These are phyloP conservation scores for Fusarium circinatum DNA, from an alignment of 2,329 filamentous ascomycete species.

Conservation along the genomic window DNA sequence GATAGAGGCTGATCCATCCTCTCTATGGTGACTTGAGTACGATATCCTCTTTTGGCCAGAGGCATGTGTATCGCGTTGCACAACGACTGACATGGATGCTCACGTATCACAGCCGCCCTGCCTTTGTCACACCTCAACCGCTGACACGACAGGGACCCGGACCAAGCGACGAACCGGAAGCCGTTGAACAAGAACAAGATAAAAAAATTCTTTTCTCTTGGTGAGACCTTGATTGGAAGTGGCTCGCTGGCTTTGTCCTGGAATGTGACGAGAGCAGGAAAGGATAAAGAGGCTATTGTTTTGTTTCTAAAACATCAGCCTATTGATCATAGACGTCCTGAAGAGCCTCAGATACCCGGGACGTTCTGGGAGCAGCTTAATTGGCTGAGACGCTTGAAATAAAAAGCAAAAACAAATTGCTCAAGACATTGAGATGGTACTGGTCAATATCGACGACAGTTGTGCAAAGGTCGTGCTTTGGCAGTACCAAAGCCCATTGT, in stretches of 20 bases:
- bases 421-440: conserved; percentile 4
- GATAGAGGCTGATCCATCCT: conserved; percentile 16
- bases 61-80: conserved; percentile 29
- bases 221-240: conserved; percentile 28
- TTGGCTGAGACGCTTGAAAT: conserved; percentile 1
- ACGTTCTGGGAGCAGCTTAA: neutral
- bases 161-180: conserved; percentile 27
- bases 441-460: conserved; percentile 11
- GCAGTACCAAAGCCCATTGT: neutral
- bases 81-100: conserved; percentile 19
- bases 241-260: conserved; percentile 18
- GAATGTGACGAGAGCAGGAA: conserved; percentile 23
- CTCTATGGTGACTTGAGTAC: neutral
- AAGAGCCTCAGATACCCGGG: conserved; percentile 21
- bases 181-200: conserved; percentile 3
- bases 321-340: conserved; percentile 14
- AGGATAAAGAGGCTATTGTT: conserved; percentile 10
- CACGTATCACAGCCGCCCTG: conserved; percentile 27
- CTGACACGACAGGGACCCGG: conserved; percentile 27
- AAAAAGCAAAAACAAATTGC: conserved; percentile 11
- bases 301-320: conserved; percentile 18
- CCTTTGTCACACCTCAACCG: conserved; percentile 18
- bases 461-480: conserved; percentile 29
- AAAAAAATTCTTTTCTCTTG: neutral
- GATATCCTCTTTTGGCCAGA: conserved; percentile 7